Percentiles rank a stretch among this genome's conserved stretches.
These are phyloP conservation scores for Pyrus hybrid DNA, from an alignment of 331 rosid genomes.

Conservation along the genomic window DNA sequence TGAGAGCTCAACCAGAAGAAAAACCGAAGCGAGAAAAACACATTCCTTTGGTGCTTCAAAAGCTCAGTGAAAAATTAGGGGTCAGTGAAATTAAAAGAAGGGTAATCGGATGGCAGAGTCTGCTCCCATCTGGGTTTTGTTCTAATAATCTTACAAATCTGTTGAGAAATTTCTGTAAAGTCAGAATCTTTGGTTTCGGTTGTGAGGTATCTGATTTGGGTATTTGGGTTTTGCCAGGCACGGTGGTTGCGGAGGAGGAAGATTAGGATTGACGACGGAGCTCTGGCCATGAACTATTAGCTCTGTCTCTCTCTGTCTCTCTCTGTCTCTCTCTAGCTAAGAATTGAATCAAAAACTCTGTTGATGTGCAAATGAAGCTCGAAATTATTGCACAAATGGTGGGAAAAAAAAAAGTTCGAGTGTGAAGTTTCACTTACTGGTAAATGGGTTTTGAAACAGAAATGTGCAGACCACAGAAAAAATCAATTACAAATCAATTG, in stretches of 20 bases:
- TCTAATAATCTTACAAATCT: constrained; percentile 48
- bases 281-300: constrained; percentile 18
- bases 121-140: constrained; percentile 63
- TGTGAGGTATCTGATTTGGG: constrained; percentile 34
- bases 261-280: constrained; percentile 4
- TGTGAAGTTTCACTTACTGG: not conserved
- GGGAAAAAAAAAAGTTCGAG: not conserved
- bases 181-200: constrained; percentile 27
- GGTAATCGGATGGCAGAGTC: constrained; percentile 47
- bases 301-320: too few species aligned
- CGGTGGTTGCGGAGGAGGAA: constrained; percentile 26
- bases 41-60: constrained; percentile 43
- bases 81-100: constrained; percentile 47
- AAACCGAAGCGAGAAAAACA: constrained; percentile 59
- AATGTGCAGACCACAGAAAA: not conserved
- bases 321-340: not conserved
- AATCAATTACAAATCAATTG: not conserved
- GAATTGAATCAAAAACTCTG: not conserved
- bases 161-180: constrained; percentile 22
- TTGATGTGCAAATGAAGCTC: not conserved
- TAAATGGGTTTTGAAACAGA: not conserved
- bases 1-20: constrained; percentile 53
- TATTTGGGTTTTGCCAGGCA: constrained; percentile 3
- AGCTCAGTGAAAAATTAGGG: constrained; percentile 41
- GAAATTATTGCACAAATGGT: not conserved